Percentiles rank a stretch among this genome's conserved stretches.
These are phyloP conservation scores for Nakazawaea holstii DNA, from an alignment of 805 yeast species.

Conservation along the genomic window DNA sequence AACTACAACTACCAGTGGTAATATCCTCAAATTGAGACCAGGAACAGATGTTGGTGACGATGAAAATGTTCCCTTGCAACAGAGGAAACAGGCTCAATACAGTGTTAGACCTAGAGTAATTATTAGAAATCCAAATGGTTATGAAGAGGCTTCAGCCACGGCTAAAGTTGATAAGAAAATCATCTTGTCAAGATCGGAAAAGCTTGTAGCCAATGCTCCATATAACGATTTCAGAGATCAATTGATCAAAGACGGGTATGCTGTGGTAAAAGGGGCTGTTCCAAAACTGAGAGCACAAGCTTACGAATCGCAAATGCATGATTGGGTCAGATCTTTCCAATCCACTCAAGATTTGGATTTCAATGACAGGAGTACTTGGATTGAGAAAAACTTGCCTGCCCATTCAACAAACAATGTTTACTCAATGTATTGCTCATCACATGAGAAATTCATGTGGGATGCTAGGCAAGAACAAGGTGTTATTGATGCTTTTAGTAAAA, in stretches of 20 bases:
- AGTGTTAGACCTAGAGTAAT: neutral
- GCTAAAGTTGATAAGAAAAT: conserved; percentile 8
- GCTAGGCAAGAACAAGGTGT: conserved; percentile 24
- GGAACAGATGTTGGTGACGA: neutral
- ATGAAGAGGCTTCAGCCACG: conserved; percentile 3
- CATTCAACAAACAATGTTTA: conserved; percentile 15
- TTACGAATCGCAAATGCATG: conserved; percentile 19
- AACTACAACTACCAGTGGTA: neutral
- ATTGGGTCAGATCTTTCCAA: conserved; percentile 19
- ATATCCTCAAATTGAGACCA: conserved; percentile 8
- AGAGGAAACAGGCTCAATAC: conserved; percentile 2
- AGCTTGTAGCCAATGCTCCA: conserved; percentile 3
- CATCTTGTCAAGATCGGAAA: neutral
- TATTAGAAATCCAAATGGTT: neutral
- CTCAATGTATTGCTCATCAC: conserved; percentile 19
- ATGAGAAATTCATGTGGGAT: conserved; percentile 30
- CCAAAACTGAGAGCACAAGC: conserved; percentile 18
- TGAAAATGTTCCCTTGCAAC: neutral
- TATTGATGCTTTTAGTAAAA: conserved; percentile 19
- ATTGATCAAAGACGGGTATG: conserved; percentile 23
- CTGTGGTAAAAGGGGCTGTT: conserved; percentile 25
- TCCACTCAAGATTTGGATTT: conserved; percentile 18
- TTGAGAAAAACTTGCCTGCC: conserved; percentile 22
- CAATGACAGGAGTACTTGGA: conserved; percentile 24
- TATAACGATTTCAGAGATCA: conserved; percentile 27